Evolutionary conservation across 1,139 yeast genomes (phyloP), one percentile per base, ranked within the genome.

Genomic region (Petasospora fabianii): DNA sequence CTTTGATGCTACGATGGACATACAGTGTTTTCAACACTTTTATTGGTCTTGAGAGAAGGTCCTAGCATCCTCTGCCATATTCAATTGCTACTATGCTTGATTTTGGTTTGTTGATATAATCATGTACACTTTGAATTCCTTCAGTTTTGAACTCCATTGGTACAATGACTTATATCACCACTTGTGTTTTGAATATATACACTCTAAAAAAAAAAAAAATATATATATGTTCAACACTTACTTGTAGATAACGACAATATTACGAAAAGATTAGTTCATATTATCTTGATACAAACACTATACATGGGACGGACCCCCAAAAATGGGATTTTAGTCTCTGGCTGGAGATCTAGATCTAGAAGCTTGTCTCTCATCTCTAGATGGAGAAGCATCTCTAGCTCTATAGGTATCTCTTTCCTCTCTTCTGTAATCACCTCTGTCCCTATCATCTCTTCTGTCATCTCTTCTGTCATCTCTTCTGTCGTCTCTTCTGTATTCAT

Each of bases 381-480:
- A 14, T 21, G 39, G 38, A n/a, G 41, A 39, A 5, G 21, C 43
- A 24, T 37, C 42, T 35, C 43, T 36, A n/a, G 35, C 41, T 31
- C 42, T 36, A 28, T 38, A 34, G 10, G 36, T 26, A 30, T 39
- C 45, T 36, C 47, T 38, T 21, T 39, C 43, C 24, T 42, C 48
- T 37, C 50, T 38, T 38, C 43, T 49, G 19, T 36, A 38, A 5
- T 43, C 46, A 35, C 41, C 49, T 29, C 51, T 42, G 53, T 45
- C 53, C 51, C 31, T 56, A 50, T 13, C 58, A 51, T 36, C 58
- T 38, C 34, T 57, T 54, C 40, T 51, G 7, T 32, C 53, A 36
- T 50, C 56, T 42, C 59, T 50, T 35, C 54, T 45, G 24, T 43
- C 35, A 26, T 34, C 40, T 39, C 49, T 41, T 35, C 47, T 39